Base-by-base conservation (phyloP, 192 early-diverging fungal genomes). In the Mortierella hygrophila region DNA sequence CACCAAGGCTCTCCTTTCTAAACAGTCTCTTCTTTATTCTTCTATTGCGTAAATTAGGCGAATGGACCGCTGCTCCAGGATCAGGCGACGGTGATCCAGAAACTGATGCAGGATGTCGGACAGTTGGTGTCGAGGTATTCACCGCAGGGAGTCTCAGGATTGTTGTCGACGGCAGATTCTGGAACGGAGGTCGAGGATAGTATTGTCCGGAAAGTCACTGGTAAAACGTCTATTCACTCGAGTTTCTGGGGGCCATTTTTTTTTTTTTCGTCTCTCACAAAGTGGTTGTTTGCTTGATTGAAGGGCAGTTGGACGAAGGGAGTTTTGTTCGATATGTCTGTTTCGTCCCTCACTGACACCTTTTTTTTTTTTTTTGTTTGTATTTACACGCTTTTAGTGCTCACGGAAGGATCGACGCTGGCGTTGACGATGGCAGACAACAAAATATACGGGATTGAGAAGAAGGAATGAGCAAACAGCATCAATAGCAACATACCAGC, bases 361-460 rank as follows among this genome's bases (percentile, higher is more conserved):
- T 21, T 60, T 26, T 71, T 44, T 32, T 47, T 4, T 46, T 18
- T 78, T 75, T 29, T 44, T 8, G 10, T 35, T 35, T 35, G 35
- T 35, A 35, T 35, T 35, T 35, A 35, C 35, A 29, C 1, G 47
- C 23, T 46, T 46, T 46, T 81, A 86, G 84, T 86, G 3, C 40
- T 86, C 60, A 86, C 84, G 37, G 84, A 81, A 74, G 75, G 71
- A 42, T 80, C 84, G 8, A 76, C 84, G 75, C 68, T 80, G 78
- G 84, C 84, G 41, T 46, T 86, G 49, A 86, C 84, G n/a, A 86
- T 86, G 84, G 84, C 84, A 29, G 84, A 86, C 29, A 86, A 86
- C 72, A 86, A 81, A 68, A 86, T 86, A 49, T 86, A 86, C 29
- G 78, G 78, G 4, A 77, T 80, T 46, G 79, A 80, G 18, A 80